Evolutionary conservation across 306 rosid species (phyloP).

Genomic region (Begonia fuchsioides): DNA sequence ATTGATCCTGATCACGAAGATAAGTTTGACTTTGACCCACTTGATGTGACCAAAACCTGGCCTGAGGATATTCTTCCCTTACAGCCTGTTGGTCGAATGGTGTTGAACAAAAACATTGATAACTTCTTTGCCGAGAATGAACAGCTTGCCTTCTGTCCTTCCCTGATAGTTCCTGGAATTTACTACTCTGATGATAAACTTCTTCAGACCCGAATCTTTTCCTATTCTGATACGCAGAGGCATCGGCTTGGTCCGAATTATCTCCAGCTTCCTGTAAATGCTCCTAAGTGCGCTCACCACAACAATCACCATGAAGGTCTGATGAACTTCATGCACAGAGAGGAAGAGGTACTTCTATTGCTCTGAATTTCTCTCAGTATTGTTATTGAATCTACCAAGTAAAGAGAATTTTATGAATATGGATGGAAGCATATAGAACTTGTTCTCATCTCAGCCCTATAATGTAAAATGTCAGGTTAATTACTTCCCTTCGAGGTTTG

Average conservation of each 20-base stretch:
- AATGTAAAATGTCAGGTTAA: constrained; percentile 22
- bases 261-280: constrained; percentile 80
- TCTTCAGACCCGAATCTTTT: constrained; percentile 80
- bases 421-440: no score
- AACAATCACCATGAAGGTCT: constrained; percentile 89
- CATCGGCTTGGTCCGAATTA: constrained; percentile 97
- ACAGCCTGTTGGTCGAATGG: constrained; percentile 95
- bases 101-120: constrained; percentile 75
- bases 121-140: constrained; percentile 97
- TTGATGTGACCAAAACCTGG: constrained; percentile 92
- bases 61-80: constrained; percentile 88
- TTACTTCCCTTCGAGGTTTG: constrained; percentile 58
- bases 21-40: constrained; percentile 82
- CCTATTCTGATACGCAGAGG: constrained; percentile 83
- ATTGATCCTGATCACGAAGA: constrained; percentile 86
- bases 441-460: no score
- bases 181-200: constrained; percentile 80
- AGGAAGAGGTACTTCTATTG: constrained; percentile 48
- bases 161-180: constrained; percentile 69
- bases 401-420: background rate
- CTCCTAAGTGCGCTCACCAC: constrained; percentile 88
- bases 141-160: constrained; percentile 86
- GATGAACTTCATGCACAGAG: constrained; percentile 95
- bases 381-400: no score
- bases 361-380: no score